Percentiles rank a stretch among this genome's conserved stretches.
Evolutionary conservation across 164 flowering plant genomes (phyloP).

Genomic region (Berberis vulgaris): DNA sequence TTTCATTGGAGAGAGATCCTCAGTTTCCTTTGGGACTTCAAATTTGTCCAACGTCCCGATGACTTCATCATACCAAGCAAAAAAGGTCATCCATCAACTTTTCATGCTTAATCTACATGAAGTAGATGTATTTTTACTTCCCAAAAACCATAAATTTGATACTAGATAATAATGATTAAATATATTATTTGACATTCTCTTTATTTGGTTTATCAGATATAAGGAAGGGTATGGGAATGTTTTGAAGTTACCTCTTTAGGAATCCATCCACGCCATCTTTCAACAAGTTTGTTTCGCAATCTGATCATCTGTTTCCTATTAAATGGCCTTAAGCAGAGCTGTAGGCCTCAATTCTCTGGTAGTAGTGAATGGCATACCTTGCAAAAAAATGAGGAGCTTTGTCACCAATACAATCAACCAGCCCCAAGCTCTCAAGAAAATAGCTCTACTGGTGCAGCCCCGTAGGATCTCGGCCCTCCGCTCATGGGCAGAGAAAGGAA

Average conservation of each 20-base stretch:
- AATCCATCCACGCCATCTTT: constrained; percentile 33
- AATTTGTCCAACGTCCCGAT: too few species aligned
- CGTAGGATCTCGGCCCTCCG: constrained; percentile 16
- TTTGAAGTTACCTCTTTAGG: constrained; percentile 40
- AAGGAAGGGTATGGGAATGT: constrained; percentile 30
- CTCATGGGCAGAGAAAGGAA: constrained; percentile 18
- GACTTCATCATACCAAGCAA: too few species aligned
- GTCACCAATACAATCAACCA: constrained; percentile 19
- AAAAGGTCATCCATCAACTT: too few species aligned
- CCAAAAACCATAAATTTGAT: background rate
- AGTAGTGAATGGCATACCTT: constrained; percentile 26
- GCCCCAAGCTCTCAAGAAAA: constrained; percentile 27
- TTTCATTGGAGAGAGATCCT: background rate
- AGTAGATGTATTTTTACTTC: background rate
- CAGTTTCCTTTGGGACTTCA: background rate
- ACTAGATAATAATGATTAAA: background rate
- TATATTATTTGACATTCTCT: too few species aligned
- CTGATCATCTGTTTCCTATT: constrained; percentile 10
- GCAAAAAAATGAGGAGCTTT: constrained; percentile 20
- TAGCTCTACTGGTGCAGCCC: constrained; percentile 28
- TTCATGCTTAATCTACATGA: background rate
- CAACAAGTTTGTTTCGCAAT: constrained; percentile 31
- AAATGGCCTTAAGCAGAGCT: constrained; percentile 32
- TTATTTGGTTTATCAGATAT: constrained; percentile 23
- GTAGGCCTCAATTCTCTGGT: constrained; percentile 26